Evolutionary conservation across 202 grass and related monocot genomes (phyloP).

Genomic region (Tripidium arundinaceum): DNA sequence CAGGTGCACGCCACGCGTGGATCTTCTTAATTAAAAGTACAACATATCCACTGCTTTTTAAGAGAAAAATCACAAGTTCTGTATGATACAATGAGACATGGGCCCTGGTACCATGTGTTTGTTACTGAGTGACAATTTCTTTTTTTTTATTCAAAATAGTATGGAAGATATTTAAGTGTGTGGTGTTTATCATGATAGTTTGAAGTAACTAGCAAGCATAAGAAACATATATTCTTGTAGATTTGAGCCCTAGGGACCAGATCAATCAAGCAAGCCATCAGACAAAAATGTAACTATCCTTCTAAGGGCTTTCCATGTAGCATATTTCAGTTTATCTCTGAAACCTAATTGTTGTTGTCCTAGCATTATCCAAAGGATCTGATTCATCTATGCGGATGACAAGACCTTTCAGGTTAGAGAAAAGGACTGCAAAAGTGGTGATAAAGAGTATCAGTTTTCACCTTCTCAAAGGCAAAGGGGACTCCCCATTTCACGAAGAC

Average conservation of each 20-base stretch:
- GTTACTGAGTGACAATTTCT: neutral
- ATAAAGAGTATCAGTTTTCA: conserved; percentile 3
- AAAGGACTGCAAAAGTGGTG: neutral
- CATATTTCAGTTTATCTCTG: neutral
- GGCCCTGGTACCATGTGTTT: neutral
- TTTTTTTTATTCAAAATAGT: neutral
- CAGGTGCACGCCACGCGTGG: neutral
- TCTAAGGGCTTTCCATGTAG: neutral
- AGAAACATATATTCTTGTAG: conserved; percentile 8
- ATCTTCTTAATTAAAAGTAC: neutral
- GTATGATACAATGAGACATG: neutral
- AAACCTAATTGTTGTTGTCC: neutral
- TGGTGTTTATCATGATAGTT: neutral
- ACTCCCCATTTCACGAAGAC: conserved; percentile 79
- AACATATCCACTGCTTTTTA: neutral
- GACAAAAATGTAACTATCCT: neutral
- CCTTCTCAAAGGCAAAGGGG: conserved; percentile 94
- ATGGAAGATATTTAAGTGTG: neutral
- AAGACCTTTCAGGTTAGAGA: neutral
- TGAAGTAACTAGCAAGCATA: neutral
- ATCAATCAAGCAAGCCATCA: neutral
- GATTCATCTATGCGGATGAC: neutral
- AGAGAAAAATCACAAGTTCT: neutral
- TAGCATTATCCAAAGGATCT: neutral
- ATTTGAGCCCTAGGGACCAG: neutral